A percentile compares a stretch with the other conserved stretches of the same genome.
Evolutionary conservation across 1,139 yeast genomes (phyloP).

Genomic region (Geotrichum carabidarum): DNA sequence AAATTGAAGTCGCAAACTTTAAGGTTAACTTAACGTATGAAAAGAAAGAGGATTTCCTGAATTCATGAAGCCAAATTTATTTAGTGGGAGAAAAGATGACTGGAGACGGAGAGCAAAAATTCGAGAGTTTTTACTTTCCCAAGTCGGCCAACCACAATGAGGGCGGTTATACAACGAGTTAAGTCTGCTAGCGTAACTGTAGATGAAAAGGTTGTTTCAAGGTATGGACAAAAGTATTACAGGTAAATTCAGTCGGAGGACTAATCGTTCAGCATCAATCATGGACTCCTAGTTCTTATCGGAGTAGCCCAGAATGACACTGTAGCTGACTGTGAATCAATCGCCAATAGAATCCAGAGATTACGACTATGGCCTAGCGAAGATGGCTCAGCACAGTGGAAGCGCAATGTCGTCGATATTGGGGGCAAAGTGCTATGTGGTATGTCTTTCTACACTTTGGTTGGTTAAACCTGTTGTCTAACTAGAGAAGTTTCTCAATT

Average conservation of each 20-base stretch:
- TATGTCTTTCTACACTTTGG: constrained; percentile 24
- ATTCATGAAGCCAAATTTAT: no score
- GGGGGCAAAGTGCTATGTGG: constrained; percentile 54
- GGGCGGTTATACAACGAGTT: constrained; percentile 83
- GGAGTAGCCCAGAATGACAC: constrained; percentile 81
- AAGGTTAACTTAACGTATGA: no score
- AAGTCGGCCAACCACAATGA: constrained; percentile 45
- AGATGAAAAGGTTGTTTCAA: constrained; percentile 59
- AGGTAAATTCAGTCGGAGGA: neutral
- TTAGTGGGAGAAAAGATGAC: no score
- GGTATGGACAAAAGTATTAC: neutral
- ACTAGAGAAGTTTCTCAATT: constrained; percentile 65
- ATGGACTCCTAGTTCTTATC: constrained; percentile 74
- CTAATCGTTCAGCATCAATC: constrained; percentile 46
- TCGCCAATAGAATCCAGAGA: constrained; percentile 61
- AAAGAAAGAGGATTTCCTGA: no score
- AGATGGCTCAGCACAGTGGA: constrained; percentile 56
- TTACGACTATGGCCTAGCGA: constrained; percentile 70
- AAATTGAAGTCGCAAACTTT: no score
- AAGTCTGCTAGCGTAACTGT: constrained; percentile 84
- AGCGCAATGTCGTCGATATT: constrained; percentile 47
- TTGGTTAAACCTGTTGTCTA: neutral
- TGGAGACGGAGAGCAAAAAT: no score
- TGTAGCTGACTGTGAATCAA: constrained; percentile 58
- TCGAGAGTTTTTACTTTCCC: no score